These are phyloP conservation scores for Amanita exitialis DNA, from an alignment of 768 basidiomycete genomes.

Conservation along the genomic window DNA sequence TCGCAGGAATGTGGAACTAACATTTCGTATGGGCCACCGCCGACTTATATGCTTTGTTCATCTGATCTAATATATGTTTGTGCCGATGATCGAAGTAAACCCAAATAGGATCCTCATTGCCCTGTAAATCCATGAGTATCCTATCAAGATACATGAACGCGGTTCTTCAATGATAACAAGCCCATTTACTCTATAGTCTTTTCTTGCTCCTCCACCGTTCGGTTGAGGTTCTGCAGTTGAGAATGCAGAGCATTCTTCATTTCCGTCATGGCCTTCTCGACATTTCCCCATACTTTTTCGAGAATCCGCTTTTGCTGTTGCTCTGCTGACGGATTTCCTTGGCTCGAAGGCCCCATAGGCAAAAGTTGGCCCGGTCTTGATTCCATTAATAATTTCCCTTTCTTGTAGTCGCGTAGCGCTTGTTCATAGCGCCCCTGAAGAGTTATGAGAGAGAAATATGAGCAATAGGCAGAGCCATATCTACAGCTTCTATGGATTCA, in stretches of 20 bases:
- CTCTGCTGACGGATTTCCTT: conserved; percentile 30
- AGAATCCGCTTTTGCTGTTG: conserved; percentile 87
- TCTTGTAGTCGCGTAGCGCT: conserved; percentile 93
- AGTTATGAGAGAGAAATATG: background rate
- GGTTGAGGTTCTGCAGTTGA: conserved; percentile 72
- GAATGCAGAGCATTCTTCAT: conserved; percentile 71
- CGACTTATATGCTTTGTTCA: conserved; percentile 52
- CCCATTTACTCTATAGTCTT: conserved; percentile 84
- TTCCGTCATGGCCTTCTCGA: conserved; percentile 90
- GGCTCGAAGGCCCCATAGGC: conserved; percentile 52
- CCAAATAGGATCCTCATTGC: conserved; percentile 89
- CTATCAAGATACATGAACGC: conserved; percentile 28
- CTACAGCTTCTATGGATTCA: conserved; percentile 81
- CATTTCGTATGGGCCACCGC: conserved; percentile 46
- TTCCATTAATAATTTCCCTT: conserved; percentile 85
- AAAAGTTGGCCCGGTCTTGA: conserved; percentile 82
- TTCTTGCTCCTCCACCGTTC: conserved; percentile 89
- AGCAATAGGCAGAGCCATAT: conserved; percentile 13
- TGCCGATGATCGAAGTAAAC: conserved; percentile 93
- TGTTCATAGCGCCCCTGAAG: conserved; percentile 84
- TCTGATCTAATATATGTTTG: conserved; percentile 69
- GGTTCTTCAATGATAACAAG: background rate
- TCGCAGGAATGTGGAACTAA: conserved; percentile 13
- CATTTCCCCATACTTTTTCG: conserved; percentile 92
- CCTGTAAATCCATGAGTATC: conserved; percentile 79